Conservation (phyloP, 306 rosid species). For the Gleditsia sinensis region DNA sequence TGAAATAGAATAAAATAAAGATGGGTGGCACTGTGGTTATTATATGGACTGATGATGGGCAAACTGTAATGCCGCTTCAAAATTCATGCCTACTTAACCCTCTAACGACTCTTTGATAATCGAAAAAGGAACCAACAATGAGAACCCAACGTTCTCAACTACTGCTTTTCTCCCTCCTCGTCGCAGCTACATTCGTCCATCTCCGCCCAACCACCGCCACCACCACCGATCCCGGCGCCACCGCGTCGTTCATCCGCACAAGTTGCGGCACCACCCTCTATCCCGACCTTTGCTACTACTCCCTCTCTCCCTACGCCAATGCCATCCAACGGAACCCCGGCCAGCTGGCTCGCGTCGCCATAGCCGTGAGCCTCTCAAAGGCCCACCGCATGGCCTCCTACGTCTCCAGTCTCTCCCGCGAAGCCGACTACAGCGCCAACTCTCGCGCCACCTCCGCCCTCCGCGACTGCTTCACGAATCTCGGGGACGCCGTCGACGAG, state of each 20-base stretch:
- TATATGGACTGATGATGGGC: too few relatives aligned
- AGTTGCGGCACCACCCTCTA: constrained; percentile 74
- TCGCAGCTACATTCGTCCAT: too few relatives aligned
- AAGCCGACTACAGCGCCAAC: constrained; percentile 53
- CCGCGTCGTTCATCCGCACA: constrained; percentile 56
- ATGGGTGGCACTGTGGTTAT: too few relatives aligned
- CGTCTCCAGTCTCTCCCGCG: constrained; percentile 58
- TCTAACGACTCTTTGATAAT: too few relatives aligned
- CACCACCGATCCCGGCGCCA: not conserved
- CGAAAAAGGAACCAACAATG: too few relatives aligned
- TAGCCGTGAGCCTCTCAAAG: constrained; percentile 59
- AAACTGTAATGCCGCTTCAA: too few relatives aligned
- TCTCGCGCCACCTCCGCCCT: constrained; percentile 56
- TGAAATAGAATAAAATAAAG: too few relatives aligned
- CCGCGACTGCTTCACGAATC: constrained; percentile 76
- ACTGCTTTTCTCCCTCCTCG: too few relatives aligned
- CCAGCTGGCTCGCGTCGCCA: constrained; percentile 74
- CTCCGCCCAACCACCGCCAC: not conserved
- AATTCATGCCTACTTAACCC: too few relatives aligned
- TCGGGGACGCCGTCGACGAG: constrained; percentile 80
- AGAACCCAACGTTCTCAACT: too few relatives aligned
- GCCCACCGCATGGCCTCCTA: constrained; percentile 49
- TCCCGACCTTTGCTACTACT: constrained; percentile 75
- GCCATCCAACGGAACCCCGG: constrained; percentile 61
- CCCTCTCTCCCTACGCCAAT: constrained; percentile 74